phyloP scores from a whole-genome alignment of 257 asterid genomes.

The Lithospermum erythrorhizon region DNA sequence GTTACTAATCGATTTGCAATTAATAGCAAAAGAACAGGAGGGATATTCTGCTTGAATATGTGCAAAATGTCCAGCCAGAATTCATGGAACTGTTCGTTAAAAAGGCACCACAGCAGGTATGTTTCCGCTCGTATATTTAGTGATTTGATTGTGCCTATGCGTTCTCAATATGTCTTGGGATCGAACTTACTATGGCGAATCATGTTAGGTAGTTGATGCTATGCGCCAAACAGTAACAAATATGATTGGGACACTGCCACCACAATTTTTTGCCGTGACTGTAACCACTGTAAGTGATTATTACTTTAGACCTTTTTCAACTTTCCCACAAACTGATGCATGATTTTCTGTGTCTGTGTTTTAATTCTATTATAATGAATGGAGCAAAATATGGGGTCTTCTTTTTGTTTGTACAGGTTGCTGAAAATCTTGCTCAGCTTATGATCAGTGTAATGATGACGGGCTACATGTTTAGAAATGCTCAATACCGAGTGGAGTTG shows the following conservation, averaged over 20 bases:
- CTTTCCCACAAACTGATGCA: not conserved
- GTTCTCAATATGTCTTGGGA: not conserved
- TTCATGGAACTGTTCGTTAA: conserved; percentile 90
- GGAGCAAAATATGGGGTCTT: not conserved
- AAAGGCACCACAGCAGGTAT: conserved; percentile 92
- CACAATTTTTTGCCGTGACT: conserved; percentile 84
- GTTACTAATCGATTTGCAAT: conserved; percentile 1
- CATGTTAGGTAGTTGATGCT: conserved; percentile 79
- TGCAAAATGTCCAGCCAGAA: conserved; percentile 91
- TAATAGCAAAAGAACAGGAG: conserved; percentile 68
- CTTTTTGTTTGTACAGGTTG: conserved; percentile 44
- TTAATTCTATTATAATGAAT: conserved; percentile 8
- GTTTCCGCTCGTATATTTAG: not conserved
- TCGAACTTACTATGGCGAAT: not conserved
- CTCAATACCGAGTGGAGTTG: conserved; percentile 79
- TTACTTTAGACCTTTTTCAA: not conserved
- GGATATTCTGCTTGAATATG: conserved; percentile 87
- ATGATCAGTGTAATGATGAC: conserved; percentile 99
- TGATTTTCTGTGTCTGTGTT: conserved; percentile 4
- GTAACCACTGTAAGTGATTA: conserved; percentile 65
- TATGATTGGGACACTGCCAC: conserved; percentile 96
- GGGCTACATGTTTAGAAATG: conserved; percentile 95
- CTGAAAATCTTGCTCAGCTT: conserved; percentile 94
- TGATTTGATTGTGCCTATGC: not conserved
- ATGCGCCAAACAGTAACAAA: conserved; percentile 97